phyloP scores from a whole-genome alignment of 352 stramenopile species.

The Globisporangium barbulae region DNA sequence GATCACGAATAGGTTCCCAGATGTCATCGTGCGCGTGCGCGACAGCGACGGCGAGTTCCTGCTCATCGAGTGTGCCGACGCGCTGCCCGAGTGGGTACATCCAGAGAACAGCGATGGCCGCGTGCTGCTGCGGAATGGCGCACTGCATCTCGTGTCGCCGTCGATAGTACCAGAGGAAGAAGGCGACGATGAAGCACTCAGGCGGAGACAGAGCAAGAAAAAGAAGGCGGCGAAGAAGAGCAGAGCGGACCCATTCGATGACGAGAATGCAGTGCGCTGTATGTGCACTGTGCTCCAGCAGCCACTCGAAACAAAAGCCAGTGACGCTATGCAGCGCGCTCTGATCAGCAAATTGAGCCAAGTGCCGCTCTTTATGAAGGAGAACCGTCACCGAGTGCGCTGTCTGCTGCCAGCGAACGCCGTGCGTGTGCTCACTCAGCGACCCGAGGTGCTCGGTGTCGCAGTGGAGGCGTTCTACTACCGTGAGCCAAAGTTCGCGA shows the following conservation, averaged over 20 bases:
- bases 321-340: slow-evolving; percentile 34
- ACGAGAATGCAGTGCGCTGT: neutral
- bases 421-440: slow-evolving; percentile 27
- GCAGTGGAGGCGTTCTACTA: slow-evolving; percentile 80
- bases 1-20: slow-evolving; percentile 31
- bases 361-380: slow-evolving; percentile 34
- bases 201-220: neutral
- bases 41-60: slow-evolving; percentile 75
- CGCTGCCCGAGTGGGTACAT: slow-evolving; percentile 60
- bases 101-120: slow-evolving; percentile 49
- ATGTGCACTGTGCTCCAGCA: slow-evolving; percentile 12
- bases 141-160: slow-evolving; percentile 45
- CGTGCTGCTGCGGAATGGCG: slow-evolving; percentile 42
- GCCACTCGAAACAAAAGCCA: slow-evolving; percentile 20
- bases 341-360: slow-evolving; percentile 38
- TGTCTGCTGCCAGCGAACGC: slow-evolving; percentile 42
- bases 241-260: neutral
- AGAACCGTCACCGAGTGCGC: slow-evolving; percentile 47
- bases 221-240: neutral
- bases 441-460: slow-evolving; percentile 32
- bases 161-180: slow-evolving; percentile 22
- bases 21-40: slow-evolving; percentile 33
- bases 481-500: slow-evolving; percentile 49
- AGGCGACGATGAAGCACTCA: slow-evolving; percentile 1
- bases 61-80: slow-evolving; percentile 72